A percentile compares a stretch with the other conserved stretches of the same genome.
Conservation (phyloP, 108 stramenopile species). For the Chaetoceros muelleri region DNA sequence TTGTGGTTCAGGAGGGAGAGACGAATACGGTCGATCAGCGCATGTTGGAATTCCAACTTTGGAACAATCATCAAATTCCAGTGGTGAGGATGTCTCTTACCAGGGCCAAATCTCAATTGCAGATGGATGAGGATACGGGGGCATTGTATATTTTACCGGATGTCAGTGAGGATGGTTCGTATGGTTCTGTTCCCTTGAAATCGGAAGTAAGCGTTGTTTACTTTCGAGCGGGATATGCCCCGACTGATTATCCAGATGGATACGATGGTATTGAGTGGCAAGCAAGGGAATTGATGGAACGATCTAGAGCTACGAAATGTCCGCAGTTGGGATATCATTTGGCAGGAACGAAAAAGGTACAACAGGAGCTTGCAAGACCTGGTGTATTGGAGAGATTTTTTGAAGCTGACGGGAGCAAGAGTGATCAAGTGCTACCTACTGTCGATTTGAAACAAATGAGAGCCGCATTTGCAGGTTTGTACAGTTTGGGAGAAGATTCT, state of each 20-base stretch:
- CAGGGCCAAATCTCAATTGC: conserved; percentile 19
- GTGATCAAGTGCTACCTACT: conserved; percentile 18
- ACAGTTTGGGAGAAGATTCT: conserved; percentile 66
- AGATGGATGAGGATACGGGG: conserved; percentile 34
- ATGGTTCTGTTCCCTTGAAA: conserved; percentile 2
- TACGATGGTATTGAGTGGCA: conserved; percentile 81
- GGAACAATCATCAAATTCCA: conserved; percentile 60
- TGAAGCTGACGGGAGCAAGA: conserved; percentile 27
- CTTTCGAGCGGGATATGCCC: conserved; percentile 94
- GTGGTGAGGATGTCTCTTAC: conserved; percentile 74
- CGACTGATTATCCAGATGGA: conserved; percentile 84
- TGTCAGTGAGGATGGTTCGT: conserved; percentile 6
- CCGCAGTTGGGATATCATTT: conserved; percentile 91
- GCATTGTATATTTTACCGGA: conserved; percentile 20
- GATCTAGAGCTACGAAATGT: conserved; percentile 83
- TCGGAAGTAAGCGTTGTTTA: conserved; percentile 80
- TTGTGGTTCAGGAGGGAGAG: conserved; percentile 94
- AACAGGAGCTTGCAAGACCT: conserved; percentile 85
- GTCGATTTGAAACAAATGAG: conserved; percentile 30
- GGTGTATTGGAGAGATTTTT: conserved; percentile 83
- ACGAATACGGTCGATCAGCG: conserved; percentile 95
- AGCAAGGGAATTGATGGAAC: conserved; percentile 73
- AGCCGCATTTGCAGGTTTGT: conserved; percentile 70
- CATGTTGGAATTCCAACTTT: conserved; percentile 82
- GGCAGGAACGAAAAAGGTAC: conserved; percentile 97